Percentiles rank a stretch among this genome's conserved stretches.
These are phyloP conservation scores for Tolypocladium endophyticum DNA, from an alignment of 2,329 filamentous ascomycete species.

Conservation along the genomic window DNA sequence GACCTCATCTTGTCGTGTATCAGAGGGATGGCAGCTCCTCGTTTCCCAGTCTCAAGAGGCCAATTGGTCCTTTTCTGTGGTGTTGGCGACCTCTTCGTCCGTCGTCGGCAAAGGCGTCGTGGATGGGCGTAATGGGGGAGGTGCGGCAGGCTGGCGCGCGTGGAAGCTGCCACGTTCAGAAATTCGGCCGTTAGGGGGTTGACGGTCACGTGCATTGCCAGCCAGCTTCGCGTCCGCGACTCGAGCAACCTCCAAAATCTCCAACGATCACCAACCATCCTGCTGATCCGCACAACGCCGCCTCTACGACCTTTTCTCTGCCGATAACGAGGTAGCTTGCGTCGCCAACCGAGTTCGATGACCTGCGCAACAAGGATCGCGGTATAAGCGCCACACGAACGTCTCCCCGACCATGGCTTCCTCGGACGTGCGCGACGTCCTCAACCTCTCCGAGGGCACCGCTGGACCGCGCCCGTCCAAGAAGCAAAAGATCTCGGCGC, in stretches of 20 bases:
- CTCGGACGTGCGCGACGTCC: constrained; percentile 77
- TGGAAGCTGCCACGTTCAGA: constrained; percentile 44
- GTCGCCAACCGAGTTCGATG: constrained; percentile 4
- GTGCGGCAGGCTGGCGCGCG: not conserved
- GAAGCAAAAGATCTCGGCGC: constrained; percentile 59
- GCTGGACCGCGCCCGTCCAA: constrained; percentile 50
- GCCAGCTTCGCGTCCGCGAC: not conserved
- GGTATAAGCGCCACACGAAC: constrained; percentile 1
- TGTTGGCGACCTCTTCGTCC: not conserved
- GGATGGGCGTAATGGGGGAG: not conserved
- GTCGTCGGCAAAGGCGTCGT: not conserved
- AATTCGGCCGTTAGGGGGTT: constrained; percentile 23
- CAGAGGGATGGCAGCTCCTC: not conserved
- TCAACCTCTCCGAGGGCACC: constrained; percentile 60
- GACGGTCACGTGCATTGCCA: constrained; percentile 23
- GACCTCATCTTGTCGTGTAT: constrained; percentile 38
- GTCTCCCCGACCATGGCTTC: constrained; percentile 47
- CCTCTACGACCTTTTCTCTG: not conserved
- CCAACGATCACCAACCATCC: not conserved
- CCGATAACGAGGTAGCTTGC: not conserved
- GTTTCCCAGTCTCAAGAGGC: not conserved
- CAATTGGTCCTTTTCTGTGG: not conserved
- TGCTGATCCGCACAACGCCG: not conserved
- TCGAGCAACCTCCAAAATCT: not conserved
- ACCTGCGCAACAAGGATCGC: constrained; percentile 11